These are phyloP conservation scores for Torulaspora franciscae DNA, from an alignment of 805 yeast genomes.

Conservation along the genomic window DNA sequence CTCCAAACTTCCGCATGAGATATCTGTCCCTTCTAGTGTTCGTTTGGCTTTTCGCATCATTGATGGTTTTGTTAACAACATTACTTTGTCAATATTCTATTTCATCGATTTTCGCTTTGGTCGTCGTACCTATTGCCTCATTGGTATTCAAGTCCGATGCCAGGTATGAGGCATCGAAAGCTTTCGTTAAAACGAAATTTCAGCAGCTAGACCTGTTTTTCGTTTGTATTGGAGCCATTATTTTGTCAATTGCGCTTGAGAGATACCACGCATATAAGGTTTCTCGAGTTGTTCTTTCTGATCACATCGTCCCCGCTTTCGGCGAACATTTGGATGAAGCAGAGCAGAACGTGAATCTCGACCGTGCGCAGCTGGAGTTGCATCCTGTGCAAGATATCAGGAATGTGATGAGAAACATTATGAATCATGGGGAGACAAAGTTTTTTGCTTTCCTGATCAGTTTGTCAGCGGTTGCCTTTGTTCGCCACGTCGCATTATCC, in stretches of 20 bases:
- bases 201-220: slow-evolving; percentile 19
- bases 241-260: slow-evolving; percentile 16
- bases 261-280: slow-evolving; percentile 16
- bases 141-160: background rate
- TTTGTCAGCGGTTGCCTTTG: slow-evolving; percentile 3
- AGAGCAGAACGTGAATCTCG: slow-evolving; percentile 10
- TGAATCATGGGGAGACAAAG: slow-evolving; percentile 13
- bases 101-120: slow-evolving; percentile 12
- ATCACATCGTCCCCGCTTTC: slow-evolving; percentile 18
- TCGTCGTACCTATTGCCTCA: slow-evolving; percentile 9
- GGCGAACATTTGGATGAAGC: slow-evolving; percentile 15
- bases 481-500: slow-evolving; percentile 1
- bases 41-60: slow-evolving; percentile 45
- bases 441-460: slow-evolving; percentile 4
- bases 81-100: slow-evolving; percentile 19
- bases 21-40: slow-evolving; percentile 40
- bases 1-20: slow-evolving; percentile 67
- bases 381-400: slow-evolving; percentile 9
- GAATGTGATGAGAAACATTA: slow-evolving; percentile 4
- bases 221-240: slow-evolving; percentile 22
- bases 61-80: slow-evolving; percentile 24
- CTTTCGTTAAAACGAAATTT: slow-evolving; percentile 8
- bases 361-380: slow-evolving; percentile 2
- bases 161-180: background rate
- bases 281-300: slow-evolving; percentile 18